Percentiles rank a stretch among this genome's conserved stretches.
phyloP scores from a whole-genome alignment of 257 asterid species.

The Nicotiana benthamiana region DNA sequence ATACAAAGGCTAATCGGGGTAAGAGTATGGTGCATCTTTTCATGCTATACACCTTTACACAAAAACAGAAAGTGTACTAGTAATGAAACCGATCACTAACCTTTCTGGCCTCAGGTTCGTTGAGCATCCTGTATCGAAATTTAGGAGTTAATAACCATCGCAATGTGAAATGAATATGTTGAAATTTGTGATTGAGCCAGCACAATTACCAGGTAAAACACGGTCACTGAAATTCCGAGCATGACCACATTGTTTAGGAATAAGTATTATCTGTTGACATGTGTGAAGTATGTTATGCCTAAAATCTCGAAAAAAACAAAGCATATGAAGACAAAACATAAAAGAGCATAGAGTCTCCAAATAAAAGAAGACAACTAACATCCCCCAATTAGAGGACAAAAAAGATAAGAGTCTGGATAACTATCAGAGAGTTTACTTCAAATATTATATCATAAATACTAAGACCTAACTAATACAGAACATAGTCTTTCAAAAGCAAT shows the following conservation, averaged over 20 bases:
- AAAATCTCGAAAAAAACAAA: not conserved
- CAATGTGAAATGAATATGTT: not conserved
- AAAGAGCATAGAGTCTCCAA: too few relatives aligned
- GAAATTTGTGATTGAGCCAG: not conserved
- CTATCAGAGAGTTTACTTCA: not conserved
- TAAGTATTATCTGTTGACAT: slow-evolving; percentile 39
- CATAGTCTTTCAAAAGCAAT: not conserved
- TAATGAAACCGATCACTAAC: slow-evolving; percentile 30
- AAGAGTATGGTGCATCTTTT: not conserved
- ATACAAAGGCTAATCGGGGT: not conserved
- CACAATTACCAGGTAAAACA: slow-evolving; percentile 39
- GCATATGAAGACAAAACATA: too few relatives aligned
- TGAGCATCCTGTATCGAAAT: slow-evolving; percentile 39
- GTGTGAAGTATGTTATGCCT: slow-evolving; percentile 2
- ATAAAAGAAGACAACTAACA: not conserved
- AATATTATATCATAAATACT: not conserved
- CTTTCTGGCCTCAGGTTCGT: slow-evolving; percentile 33
- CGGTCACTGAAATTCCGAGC: slow-evolving; percentile 38
- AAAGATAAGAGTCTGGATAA: not conserved
- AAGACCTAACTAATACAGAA: not conserved
- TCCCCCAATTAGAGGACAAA: not conserved
- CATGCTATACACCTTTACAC: not conserved
- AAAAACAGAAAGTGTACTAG: not conserved
- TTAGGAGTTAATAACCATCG: not conserved
- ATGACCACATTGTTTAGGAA: slow-evolving; percentile 25